phyloP scores from a whole-genome alignment of 2,329 filamentous ascomycete species.

The Beauveria pseudobassiana region DNA sequence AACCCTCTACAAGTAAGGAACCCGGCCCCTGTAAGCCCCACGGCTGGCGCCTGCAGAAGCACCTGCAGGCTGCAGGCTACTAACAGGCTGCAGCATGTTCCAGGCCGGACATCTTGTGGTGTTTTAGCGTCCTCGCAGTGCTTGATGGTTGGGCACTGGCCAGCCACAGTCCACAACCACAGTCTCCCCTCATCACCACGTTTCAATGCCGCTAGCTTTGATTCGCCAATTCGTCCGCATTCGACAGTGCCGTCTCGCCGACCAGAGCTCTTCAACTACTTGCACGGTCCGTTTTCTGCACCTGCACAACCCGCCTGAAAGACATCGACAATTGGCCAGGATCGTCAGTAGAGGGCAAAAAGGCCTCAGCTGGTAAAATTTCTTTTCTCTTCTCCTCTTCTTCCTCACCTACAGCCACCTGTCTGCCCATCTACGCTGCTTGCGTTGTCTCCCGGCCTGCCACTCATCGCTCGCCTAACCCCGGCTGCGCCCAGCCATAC shows the following conservation, averaged over 20 bases:
- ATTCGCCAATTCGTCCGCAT: slow-evolving; percentile 19
- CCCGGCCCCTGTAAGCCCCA: not conserved
- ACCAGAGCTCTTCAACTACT: not conserved
- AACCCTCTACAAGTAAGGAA: too few species aligned
- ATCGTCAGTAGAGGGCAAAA: not conserved
- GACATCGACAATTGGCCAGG: not conserved
- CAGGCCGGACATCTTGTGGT: not conserved
- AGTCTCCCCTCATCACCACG: slow-evolving; percentile 15
- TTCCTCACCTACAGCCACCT: not conserved
- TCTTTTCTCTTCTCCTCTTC: not conserved
- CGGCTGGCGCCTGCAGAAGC: not conserved
- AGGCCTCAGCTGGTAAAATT: not conserved
- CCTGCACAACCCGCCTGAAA: not conserved
- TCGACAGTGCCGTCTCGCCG: not conserved
- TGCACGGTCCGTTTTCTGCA: not conserved
- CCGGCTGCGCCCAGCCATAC: not conserved
- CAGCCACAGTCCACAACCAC: not conserved
- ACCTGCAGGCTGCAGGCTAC: not conserved
- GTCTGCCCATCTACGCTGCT: not conserved
- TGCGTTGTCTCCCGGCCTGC: not conserved
- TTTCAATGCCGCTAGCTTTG: slow-evolving; percentile 15
- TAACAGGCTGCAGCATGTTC: not conserved
- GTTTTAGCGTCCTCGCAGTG: not conserved
- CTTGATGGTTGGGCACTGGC: too few species aligned
- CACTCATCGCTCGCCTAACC: not conserved